phyloP scores from a whole-genome alignment of 805 yeast genomes.

The Tetrapisispora nanseiensis region DNA sequence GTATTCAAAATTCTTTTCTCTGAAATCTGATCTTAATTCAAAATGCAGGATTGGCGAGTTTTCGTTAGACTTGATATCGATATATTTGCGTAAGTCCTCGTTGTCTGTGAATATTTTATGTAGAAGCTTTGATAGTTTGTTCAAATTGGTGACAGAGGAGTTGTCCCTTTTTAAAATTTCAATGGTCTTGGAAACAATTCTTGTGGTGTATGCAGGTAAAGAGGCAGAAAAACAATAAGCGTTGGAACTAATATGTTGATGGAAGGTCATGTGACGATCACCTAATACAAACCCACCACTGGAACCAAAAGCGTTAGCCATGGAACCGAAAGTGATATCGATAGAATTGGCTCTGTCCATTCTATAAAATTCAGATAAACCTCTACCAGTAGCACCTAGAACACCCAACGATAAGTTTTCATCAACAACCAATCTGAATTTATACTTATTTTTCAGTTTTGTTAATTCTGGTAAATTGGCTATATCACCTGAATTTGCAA shows the following conservation, averaged over 20 bases:
- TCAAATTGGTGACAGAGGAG: conserved; percentile 29
- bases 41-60: conserved; percentile 66
- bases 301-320: conserved; percentile 72
- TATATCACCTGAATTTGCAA: conserved; percentile 71
- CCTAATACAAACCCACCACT: conserved; percentile 96
- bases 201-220: conserved; percentile 84
- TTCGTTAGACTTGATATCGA: conserved; percentile 46
- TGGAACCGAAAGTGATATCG: conserved; percentile 78
- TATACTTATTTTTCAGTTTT: conserved; percentile 68
- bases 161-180: conserved; percentile 37
- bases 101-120: conserved; percentile 35
- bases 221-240: conserved; percentile 94
- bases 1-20: conserved; percentile 26
- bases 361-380: conserved; percentile 64
- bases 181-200: conserved; percentile 47
- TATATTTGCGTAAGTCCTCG: conserved; percentile 27
- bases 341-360: conserved; percentile 57
- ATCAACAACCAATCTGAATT: conserved; percentile 79
- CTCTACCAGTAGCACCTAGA: conserved; percentile 77
- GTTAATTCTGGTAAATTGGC: conserved; percentile 60
- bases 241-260: conserved; percentile 81
- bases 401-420: conserved; percentile 83
- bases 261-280: conserved; percentile 68
- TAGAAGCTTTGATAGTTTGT: conserved; percentile 32
- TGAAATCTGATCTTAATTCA: conserved; percentile 37